These are phyloP conservation scores for Klebsormidium nitens DNA, from an alignment of 139 green algal species.

Conservation along the genomic window DNA sequence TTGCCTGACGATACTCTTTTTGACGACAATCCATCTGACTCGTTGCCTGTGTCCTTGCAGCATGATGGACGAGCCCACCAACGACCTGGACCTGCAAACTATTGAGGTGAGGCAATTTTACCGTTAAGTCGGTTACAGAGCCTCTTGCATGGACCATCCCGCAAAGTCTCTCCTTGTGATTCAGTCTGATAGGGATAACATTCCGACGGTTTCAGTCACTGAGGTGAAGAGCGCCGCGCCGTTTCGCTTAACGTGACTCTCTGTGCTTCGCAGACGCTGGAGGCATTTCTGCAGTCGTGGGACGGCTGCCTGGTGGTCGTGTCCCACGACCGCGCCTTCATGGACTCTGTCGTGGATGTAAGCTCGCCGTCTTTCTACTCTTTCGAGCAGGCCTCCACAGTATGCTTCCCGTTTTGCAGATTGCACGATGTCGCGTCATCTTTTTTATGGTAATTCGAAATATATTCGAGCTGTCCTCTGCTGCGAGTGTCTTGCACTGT, in stretches of 20 bases:
- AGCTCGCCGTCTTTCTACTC: background rate
- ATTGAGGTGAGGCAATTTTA: slow-evolving; percentile 62
- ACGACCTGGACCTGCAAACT: slow-evolving; percentile 69
- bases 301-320: slow-evolving; percentile 63
- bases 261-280: slow-evolving; percentile 14
- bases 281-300: slow-evolving; percentile 44
- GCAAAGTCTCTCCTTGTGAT: too few relatives aligned
- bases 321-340: slow-evolving; percentile 68
- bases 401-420: too few relatives aligned
- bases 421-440: background rate
- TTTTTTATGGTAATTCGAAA: background rate
- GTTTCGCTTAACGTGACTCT: background rate
- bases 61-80: slow-evolving; percentile 53
- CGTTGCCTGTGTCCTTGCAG: background rate
- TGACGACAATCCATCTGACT: background rate
- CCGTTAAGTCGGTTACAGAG: too few relatives aligned
- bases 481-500: background rate
- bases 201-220: background rate
- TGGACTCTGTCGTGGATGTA: slow-evolving; percentile 56
- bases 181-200: background rate
- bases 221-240: background rate
- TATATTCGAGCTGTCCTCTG: background rate
- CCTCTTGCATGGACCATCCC: too few relatives aligned
- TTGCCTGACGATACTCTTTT: background rate
- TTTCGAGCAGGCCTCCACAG: background rate